Base-by-base conservation (phyloP, 169 alveolate genomes). In the Plasmodium gaboni region DNA sequence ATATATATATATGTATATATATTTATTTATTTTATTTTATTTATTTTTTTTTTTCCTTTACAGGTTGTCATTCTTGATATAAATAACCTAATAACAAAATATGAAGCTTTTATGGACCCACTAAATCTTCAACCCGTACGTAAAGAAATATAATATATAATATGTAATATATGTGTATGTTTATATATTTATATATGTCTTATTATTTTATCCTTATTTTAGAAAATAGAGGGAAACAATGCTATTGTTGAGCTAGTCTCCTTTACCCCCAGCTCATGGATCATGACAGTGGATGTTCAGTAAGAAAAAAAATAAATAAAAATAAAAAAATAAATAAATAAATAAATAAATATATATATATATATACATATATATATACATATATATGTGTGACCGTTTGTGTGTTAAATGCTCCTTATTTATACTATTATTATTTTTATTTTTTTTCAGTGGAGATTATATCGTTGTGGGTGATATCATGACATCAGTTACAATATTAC, bases 201-300 rank as follows among this genome's bases (percentile, higher is more conserved):
- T n/a, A 32, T 19, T 24, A 15, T 32, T 15, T 2, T 15, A 0
- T 6, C 48, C 10, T 32, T n/a, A 32, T 60, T 46, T 69, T 4
- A 15, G 17, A 13, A 76, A 42, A 17, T 57, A 8, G 88, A 76
- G 44, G 69, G 57, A 13, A 57, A 83, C 24, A 83, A 69, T 15
- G 72, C 67, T 26, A 38, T 83, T 48, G 19, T 83, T 28, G 91
- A 83, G 26, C 61, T 83, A 51, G 83, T 73, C 19, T 83, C 91
- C 67, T 83, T 83, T 44, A 83, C 91, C 13, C 91, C 91, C 12
- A 68, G 91, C 42, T 68, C 91, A 38, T 83, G 91, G 91, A 83
- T 83, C 4, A 83, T 69, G 91, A 83, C 85, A 51, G 61, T 83
- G 13, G 91, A 83, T 42, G 91, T 83, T 19, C n/a, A 67, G 88